Base-by-base conservation (phyloP, 805 yeast genomes). In the Candida khao-thaluensis region DNA sequence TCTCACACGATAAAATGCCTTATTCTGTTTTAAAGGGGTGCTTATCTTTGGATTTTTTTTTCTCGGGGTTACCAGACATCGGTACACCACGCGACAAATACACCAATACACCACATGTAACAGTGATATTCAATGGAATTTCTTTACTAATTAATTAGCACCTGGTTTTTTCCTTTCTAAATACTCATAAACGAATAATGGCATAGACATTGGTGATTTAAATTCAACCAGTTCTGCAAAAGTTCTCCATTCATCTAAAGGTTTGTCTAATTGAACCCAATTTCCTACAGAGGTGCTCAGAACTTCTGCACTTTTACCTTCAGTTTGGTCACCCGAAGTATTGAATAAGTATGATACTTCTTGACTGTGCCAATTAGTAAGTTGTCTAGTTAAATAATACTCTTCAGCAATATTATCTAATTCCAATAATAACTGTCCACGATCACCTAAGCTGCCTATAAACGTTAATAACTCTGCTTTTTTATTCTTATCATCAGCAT, bases 121-220 rank as follows among this genome's bases (percentile, higher is more conserved):
- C n/a, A n/a, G n/a, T n/a, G n/a, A n/a, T n/a, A n/a, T n/a, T n/a
- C n/a, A n/a, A n/a, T n/a, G n/a, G n/a, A n/a, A n/a, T n/a, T n/a
- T n/a, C n/a, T n/a, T n/a, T n/a, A n/a, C n/a, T n/a, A n/a, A n/a
- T n/a, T n/a, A n/a, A n/a, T n/a, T n/a, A n/a, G n/a, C n/a, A n/a
- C n/a, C n/a, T n/a, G n/a, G n/a, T 27, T 27, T 27, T 7, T 20
- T 31, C 9, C 35, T 20, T n/a, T 31, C 35, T 22, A 57, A 52
- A 33, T 43, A 41, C 40, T 57, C 62, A 40, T 54, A 57, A 32
- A 53, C 54, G 41, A 54, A 57, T 21, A 57, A 43, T 7, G 62
- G 52, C 30, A 59, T 40, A 42, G 56, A 45, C 27, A 54, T 47
- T 17, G 62, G 62, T 17, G 42, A 50, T 41, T 47, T 52, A 41